Conservation (phyloP, 768 basidiomycete species). For the Sistotremastrum suecicum region DNA sequence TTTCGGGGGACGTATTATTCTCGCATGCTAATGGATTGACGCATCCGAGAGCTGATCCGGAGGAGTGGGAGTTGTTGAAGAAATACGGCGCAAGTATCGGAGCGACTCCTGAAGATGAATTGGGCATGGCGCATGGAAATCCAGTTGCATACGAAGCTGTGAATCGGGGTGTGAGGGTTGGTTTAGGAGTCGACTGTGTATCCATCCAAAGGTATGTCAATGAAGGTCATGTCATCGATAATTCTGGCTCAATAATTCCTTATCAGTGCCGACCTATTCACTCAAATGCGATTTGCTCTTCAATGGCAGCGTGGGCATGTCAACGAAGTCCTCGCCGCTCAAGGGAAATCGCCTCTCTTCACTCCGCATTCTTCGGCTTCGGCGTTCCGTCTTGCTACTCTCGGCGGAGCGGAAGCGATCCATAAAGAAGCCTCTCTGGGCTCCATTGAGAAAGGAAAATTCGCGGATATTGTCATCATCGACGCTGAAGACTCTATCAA, state of each 20-base stretch:
- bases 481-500: constrained; percentile 15
- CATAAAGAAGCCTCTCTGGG: constrained; percentile 12
- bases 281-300: constrained; percentile 16
- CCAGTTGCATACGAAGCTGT: constrained; percentile 16
- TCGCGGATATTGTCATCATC: constrained; percentile 17
- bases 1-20: constrained; percentile 16
- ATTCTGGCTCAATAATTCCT: neutral
- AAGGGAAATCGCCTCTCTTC: constrained; percentile 6
- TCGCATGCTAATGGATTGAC: constrained; percentile 16
- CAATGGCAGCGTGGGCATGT: constrained; percentile 14
- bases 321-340: too few species aligned
- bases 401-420: constrained; percentile 18
- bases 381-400: constrained; percentile 16
- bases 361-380: constrained; percentile 12
- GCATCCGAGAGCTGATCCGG: constrained; percentile 13
- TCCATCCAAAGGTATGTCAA: constrained; percentile 6
- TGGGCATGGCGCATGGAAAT: constrained; percentile 19
- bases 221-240: too few species aligned
- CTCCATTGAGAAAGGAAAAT: constrained; percentile 18
- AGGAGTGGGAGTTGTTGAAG: constrained; percentile 16
- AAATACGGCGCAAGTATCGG: constrained; percentile 13
- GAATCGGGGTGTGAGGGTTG: constrained; percentile 15
- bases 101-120: constrained; percentile 17
- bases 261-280: constrained; percentile 17
- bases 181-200: constrained; percentile 14